These are phyloP conservation scores for Aspergillus wentii DNA, from an alignment of 495 filamentous ascomycete genomes.

Conservation along the genomic window DNA sequence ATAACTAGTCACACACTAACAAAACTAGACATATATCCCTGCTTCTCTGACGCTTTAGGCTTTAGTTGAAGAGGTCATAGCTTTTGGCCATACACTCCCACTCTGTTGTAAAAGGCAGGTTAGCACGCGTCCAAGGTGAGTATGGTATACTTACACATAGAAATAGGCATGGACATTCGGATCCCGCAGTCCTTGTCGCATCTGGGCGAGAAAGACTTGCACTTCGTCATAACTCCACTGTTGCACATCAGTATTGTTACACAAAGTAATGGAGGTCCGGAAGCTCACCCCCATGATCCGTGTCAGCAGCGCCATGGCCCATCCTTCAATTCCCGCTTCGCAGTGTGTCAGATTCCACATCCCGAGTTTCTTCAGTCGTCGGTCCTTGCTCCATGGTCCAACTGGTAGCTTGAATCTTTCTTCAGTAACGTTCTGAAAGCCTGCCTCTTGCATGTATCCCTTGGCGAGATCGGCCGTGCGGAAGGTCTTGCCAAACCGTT, in stretches of 20 bases:
- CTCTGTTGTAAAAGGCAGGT: no score
- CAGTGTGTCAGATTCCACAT: constrained; percentile 57
- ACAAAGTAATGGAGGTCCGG: no score
- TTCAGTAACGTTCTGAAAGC: constrained; percentile 57
- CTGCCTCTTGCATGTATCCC: no score
- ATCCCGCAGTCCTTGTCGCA: constrained; percentile 16
- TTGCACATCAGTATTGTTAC: no score
- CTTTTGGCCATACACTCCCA: constrained; percentile 17
- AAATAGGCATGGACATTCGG: constrained; percentile 22
- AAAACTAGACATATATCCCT: no score
- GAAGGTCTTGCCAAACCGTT: constrained; percentile 45
- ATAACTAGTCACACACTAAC: no score
- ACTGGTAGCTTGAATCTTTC: constrained; percentile 55
- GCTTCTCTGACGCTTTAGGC: no score
- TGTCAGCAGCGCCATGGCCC: constrained; percentile 56
- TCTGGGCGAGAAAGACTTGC: constrained; percentile 19
- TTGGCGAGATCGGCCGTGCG: constrained; percentile 31
- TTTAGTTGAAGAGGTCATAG: no score
- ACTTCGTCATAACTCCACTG: constrained; percentile 19
- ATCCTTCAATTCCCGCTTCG: constrained; percentile 54
- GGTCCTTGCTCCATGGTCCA: constrained; percentile 62
- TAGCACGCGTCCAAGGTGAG: no score
- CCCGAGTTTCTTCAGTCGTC: constrained; percentile 59
- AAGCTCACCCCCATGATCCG: constrained; percentile 44
- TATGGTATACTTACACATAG: no score